These are phyloP conservation scores for Trametes cubensis DNA, from an alignment of 768 basidiomycete genomes.

Conservation along the genomic window DNA sequence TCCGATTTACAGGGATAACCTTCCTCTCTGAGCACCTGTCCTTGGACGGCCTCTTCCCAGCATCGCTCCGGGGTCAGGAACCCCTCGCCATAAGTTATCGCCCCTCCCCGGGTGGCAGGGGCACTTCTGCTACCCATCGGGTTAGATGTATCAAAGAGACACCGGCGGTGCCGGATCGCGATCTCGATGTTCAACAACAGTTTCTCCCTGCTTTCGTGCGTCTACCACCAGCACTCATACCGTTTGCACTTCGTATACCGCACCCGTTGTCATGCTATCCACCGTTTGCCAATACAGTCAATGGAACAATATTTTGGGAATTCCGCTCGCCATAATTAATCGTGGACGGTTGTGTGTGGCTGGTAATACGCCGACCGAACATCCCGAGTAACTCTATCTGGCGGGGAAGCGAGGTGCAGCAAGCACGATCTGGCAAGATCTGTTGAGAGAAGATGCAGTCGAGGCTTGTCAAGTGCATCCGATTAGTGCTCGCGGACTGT, in stretches of 20 bases:
- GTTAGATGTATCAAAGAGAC: background rate
- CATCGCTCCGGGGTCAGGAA: conserved; percentile 10
- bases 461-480: background rate
- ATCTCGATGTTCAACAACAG: background rate
- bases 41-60: no score
- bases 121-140: background rate
- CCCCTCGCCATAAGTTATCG: conserved; percentile 12
- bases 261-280: no score
- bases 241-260: no score
- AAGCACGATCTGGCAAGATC: background rate
- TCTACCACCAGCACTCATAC: background rate
- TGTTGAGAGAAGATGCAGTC: background rate
- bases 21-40: conserved; percentile 1
- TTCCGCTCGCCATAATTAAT: no score
- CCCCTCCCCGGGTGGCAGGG: conserved; percentile 19
- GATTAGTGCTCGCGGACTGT: background rate
- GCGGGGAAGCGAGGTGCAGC: background rate
- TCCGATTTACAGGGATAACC: conserved; percentile 10
- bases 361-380: no score
- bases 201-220: background rate
- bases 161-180: background rate
- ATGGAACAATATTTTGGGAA: no score
- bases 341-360: no score
- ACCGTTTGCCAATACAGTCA: no score
- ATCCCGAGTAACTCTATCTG: no score